Percentiles rank a stretch among this genome's conserved stretches.
phyloP scores from a whole-genome alignment of 176 grass and related monocot genomes.

The Typha latifolia region DNA sequence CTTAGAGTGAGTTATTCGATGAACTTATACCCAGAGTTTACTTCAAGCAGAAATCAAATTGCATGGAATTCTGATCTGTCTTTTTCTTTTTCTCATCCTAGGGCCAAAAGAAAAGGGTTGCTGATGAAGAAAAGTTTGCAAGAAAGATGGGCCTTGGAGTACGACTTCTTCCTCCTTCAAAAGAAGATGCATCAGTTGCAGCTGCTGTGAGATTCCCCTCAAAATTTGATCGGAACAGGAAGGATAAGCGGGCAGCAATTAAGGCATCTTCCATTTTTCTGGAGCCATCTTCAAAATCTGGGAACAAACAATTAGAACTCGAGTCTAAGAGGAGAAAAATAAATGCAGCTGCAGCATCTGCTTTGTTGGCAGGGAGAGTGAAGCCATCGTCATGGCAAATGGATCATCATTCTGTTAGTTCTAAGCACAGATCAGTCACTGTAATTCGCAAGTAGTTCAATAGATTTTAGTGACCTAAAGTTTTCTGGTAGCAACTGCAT shows the following conservation, averaged over 20 bases:
- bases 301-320: constrained; percentile 36
- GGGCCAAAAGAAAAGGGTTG: constrained; percentile 84
- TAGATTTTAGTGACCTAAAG: not conserved
- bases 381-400: constrained; percentile 54
- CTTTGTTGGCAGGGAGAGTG: constrained; percentile 49
- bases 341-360: constrained; percentile 33
- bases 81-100: constrained; percentile 34
- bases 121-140: constrained; percentile 48
- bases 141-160: constrained; percentile 78
- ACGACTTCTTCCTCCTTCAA: constrained; percentile 61
- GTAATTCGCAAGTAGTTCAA: not conserved
- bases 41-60: constrained; percentile 2
- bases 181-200: constrained; percentile 49
- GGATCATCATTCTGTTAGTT: constrained; percentile 13
- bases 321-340: constrained; percentile 66
- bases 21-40: constrained; percentile 19
- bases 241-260: constrained; percentile 75
- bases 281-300: constrained; percentile 28
- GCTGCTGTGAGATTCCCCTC: constrained; percentile 65
- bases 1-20: constrained; percentile 51
- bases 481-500: not conserved
- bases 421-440: constrained; percentile 13
- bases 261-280: constrained; percentile 74
- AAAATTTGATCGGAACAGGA: constrained; percentile 62
- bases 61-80: constrained; percentile 23